These are phyloP conservation scores for Fusarium pseudograminearum DNA, from an alignment of 2,329 filamentous ascomycete species.

Conservation along the genomic window DNA sequence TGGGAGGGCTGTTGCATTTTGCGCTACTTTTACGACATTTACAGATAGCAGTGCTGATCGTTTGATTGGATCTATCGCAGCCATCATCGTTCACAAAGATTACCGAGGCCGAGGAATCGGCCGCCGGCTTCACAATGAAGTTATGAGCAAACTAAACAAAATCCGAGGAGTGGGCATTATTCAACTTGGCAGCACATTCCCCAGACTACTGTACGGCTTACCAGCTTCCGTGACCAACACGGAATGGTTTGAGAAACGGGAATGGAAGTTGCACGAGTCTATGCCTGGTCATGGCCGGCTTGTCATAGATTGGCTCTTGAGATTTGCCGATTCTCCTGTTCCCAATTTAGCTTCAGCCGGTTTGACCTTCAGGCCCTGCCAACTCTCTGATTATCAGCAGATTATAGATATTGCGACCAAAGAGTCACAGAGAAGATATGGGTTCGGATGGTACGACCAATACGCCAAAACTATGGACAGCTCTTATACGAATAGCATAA, in stretches of 20 bases:
- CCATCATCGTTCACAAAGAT: conserved; percentile 63
- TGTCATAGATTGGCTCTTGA: conserved; percentile 66
- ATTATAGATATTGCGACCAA: conserved; percentile 64
- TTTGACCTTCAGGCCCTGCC: conserved; percentile 60
- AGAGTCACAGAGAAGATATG: conserved; percentile 60
- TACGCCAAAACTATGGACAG: conserved; percentile 65
- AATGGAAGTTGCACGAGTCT: conserved; percentile 63
- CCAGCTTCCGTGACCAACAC: conserved; percentile 57
- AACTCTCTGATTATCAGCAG: conserved; percentile 58
- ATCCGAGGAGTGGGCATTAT: conserved; percentile 65
- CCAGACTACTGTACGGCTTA: conserved; percentile 67
- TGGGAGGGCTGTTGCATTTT: conserved; percentile 65
- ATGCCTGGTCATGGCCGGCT: conserved; percentile 61
- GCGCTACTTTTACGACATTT: conserved; percentile 70
- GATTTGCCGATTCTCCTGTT: conserved; percentile 62
- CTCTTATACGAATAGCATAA: conserved; percentile 63
- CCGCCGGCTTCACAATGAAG: conserved; percentile 64
- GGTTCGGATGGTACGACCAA: conserved; percentile 70
- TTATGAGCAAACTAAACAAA: conserved; percentile 61
- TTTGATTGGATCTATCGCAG: conserved; percentile 67
- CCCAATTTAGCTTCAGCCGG: conserved; percentile 56
- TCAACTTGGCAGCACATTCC: conserved; percentile 70
- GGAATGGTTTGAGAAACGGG: conserved; percentile 66
- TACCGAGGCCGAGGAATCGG: conserved; percentile 65
- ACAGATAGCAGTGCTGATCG: conserved; percentile 64